These are phyloP conservation scores for Coprinopsis marcescibilis DNA, from an alignment of 768 basidiomycete species.

Conservation along the genomic window DNA sequence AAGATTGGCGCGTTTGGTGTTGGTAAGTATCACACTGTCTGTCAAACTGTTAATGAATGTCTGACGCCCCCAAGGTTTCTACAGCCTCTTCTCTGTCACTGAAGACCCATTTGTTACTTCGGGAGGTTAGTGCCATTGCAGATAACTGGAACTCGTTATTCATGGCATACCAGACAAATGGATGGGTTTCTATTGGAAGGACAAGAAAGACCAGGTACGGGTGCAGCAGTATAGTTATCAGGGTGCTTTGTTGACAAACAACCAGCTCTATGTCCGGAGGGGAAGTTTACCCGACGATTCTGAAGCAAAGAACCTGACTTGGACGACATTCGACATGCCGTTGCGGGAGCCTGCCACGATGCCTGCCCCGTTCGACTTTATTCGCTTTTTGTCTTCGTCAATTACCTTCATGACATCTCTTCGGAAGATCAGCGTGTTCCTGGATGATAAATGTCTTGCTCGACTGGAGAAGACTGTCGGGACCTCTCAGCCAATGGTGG, in stretches of 20 bases:
- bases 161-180: constrained; percentile 53
- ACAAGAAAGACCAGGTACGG: constrained; percentile 78
- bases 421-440: constrained; percentile 69
- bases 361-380: constrained; percentile 80
- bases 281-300: constrained; percentile 67
- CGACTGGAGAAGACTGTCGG: constrained; percentile 60
- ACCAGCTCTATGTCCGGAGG: constrained; percentile 74
- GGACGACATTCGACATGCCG: constrained; percentile 90
- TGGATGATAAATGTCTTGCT: constrained; percentile 72
- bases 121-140: constrained; percentile 44
- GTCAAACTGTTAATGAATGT: not conserved
- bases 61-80: constrained; percentile 45
- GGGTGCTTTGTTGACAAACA: constrained; percentile 1
- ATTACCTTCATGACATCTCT: constrained; percentile 91
- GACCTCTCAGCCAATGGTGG: constrained; percentile 38
- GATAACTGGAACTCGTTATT: constrained; percentile 11
- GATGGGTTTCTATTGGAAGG: constrained; percentile 98
- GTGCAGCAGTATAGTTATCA: not conserved
- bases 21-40: constrained; percentile 34
- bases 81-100: constrained; percentile 77
- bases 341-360: constrained; percentile 77
- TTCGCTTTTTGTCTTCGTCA: constrained; percentile 83
- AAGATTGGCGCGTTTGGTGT: constrained; percentile 96
- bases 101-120: constrained; percentile 81
- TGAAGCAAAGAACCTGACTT: constrained; percentile 32